phyloP scores from a whole-genome alignment of 2,329 filamentous ascomycete species.

The Aspergillus sclerotialis region DNA sequence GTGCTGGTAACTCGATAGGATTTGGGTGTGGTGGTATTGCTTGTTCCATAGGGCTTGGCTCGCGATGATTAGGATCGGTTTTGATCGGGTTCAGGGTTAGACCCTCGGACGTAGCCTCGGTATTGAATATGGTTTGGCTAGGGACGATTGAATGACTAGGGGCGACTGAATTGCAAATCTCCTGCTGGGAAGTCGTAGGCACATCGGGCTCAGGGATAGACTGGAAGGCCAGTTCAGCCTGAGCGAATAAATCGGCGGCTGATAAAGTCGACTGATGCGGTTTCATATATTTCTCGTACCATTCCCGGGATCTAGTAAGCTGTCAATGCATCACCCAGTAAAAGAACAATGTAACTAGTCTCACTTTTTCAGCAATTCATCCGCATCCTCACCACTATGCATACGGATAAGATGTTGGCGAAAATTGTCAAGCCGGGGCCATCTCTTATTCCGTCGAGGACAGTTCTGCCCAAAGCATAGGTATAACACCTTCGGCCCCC shows the following conservation, averaged over 20 bases:
- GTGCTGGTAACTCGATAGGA: conserved; percentile 8
- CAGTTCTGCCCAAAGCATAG: conserved; percentile 55
- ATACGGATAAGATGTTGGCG: conserved; percentile 67
- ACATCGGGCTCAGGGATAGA: conserved; percentile 7
- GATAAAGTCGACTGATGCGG: conserved; percentile 11
- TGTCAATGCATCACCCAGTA: too few relatives aligned
- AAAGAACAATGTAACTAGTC: too few relatives aligned
- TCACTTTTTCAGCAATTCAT: conserved; percentile 44
- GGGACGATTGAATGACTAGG: conserved; percentile 1
- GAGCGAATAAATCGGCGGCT: conserved; percentile 11
- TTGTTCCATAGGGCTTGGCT: not conserved
- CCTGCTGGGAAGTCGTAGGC: conserved; percentile 1
- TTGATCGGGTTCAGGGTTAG: conserved; percentile 6
- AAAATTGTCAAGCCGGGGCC: conserved; percentile 83
- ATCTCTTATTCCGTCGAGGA: conserved; percentile 58
- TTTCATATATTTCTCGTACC: conserved; percentile 25
- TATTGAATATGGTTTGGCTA: not conserved
- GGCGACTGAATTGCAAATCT: conserved; percentile 2
- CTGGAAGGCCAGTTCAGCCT: conserved; percentile 9
- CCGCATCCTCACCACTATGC: conserved; percentile 47
- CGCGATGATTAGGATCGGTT: conserved; percentile 4
- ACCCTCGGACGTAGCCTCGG: conserved; percentile 3
- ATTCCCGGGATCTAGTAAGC: conserved; percentile 27
- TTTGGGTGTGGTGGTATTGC: not conserved
- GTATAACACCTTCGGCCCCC: conserved; percentile 47